Evolutionary conservation across 208 protist genomes (phyloP).

Genomic region (Trypanosoma theileri): DNA sequence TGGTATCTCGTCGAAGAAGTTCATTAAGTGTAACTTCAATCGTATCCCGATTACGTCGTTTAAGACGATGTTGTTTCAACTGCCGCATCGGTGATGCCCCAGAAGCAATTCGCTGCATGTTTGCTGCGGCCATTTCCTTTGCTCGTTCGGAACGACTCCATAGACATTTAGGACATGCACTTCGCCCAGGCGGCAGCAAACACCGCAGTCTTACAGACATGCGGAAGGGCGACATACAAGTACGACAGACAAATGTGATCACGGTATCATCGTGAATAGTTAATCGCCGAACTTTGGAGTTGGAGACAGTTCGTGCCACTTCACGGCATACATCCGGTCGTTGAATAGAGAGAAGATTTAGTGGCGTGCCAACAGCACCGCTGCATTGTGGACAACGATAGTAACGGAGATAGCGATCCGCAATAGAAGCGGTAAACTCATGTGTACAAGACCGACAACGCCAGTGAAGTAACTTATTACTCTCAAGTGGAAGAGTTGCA

Average conservation of each 20-base stretch:
- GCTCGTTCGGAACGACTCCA: slow-evolving; percentile 28
- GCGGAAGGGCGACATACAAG: slow-evolving; percentile 62
- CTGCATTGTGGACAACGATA: slow-evolving; percentile 75
- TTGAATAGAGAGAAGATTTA: slow-evolving; percentile 67
- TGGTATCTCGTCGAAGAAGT: slow-evolving; percentile 36
- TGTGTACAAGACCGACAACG: slow-evolving; percentile 58
- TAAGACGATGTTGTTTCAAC: slow-evolving; percentile 17
- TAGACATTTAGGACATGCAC: slow-evolving; percentile 79
- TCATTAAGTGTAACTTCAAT: slow-evolving; percentile 38
- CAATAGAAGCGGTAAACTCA: slow-evolving; percentile 52
- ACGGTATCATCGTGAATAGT: slow-evolving; percentile 57
- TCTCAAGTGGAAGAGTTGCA: slow-evolving; percentile 38
- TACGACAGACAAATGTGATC: slow-evolving; percentile 74
- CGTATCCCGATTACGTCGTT: slow-evolving; percentile 29
- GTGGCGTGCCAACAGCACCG: slow-evolving; percentile 36
- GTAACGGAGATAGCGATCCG: slow-evolving; percentile 53
- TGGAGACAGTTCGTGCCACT: slow-evolving; percentile 49
- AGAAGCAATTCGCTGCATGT: slow-evolving; percentile 24
- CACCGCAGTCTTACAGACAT: slow-evolving; percentile 71
- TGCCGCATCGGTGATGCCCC: slow-evolving; percentile 13
- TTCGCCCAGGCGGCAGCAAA: slow-evolving; percentile 34
- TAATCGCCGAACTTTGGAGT: slow-evolving; percentile 40
- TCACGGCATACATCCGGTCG: slow-evolving; percentile 75
- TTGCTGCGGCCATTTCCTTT: slow-evolving; percentile 28
- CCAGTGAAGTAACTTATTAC: slow-evolving; percentile 58